phyloP scores from a whole-genome alignment of 352 stramenopile genomes.

The Peronospora farinosa region DNA sequence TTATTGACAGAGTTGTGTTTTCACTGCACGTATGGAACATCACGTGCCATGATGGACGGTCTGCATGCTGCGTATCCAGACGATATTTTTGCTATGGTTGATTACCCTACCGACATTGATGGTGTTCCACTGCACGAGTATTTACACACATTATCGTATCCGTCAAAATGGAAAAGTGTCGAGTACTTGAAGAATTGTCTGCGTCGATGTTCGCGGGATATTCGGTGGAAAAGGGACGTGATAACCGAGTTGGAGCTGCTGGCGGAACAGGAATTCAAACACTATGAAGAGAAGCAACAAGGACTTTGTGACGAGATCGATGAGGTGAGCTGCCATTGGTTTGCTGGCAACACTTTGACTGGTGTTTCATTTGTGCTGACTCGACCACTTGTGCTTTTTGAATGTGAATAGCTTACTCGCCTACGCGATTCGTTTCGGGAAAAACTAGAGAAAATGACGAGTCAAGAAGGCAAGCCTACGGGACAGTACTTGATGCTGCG shows the following conservation, averaged over 20 bases:
- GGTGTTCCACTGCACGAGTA: conserved; percentile 61
- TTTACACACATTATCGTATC: conserved; percentile 41
- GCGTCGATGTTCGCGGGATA: conserved; percentile 60
- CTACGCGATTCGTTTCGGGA: conserved; percentile 65
- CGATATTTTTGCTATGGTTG: conserved; percentile 59
- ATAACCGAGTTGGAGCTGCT: conserved; percentile 62
- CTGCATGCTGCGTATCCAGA: conserved; percentile 46
- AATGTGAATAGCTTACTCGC: conserved; percentile 34
- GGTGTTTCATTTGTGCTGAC: not conserved
- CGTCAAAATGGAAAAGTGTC: conserved; percentile 73
- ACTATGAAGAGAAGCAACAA: conserved; percentile 41
- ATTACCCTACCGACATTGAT: conserved; percentile 66
- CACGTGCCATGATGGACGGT: conserved; percentile 38
- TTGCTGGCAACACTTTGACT: not conserved
- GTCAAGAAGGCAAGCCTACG: conserved; percentile 18
- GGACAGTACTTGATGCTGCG: conserved; percentile 52
- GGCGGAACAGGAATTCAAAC: conserved; percentile 53
- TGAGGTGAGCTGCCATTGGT: conserved; percentile 24
- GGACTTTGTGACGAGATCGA: conserved; percentile 71
- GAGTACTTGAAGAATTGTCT: conserved; percentile 79
- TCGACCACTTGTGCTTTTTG: conserved; percentile 1
- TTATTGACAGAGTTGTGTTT: conserved; percentile 43
- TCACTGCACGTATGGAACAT: conserved; percentile 62
- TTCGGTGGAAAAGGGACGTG: conserved; percentile 77
- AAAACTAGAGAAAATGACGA: conserved; percentile 38